phyloP scores from a whole-genome alignment of 192 early-diverging fungal species.

The Linnemannia schmuckeri region DNA sequence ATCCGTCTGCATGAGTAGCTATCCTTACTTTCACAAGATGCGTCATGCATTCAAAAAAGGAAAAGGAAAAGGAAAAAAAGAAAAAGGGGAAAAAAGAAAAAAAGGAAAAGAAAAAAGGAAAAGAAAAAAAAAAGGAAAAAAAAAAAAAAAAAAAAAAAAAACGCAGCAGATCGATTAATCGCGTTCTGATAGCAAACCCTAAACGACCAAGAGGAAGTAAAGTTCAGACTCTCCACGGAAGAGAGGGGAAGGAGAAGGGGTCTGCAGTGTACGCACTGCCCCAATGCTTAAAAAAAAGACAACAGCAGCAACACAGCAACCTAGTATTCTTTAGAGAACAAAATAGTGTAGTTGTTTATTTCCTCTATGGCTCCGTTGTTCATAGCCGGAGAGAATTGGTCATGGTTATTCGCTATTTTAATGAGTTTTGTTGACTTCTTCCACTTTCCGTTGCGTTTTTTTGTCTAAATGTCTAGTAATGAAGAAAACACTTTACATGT shows the following conservation, averaged over 20 bases:
- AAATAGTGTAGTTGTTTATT: conserved; percentile 11
- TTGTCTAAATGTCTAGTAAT: conserved; percentile 16
- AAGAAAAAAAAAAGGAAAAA: too few species aligned
- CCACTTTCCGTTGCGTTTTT: neutral
- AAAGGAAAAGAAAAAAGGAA: too few species aligned
- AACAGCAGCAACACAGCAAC: neutral
- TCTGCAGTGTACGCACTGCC: neutral
- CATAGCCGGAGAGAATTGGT: conserved; percentile 10
- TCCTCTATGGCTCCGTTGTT: conserved; percentile 16
- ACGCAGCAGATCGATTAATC: neutral
- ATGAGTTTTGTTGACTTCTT: neutral
- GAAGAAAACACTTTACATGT: conserved; percentile 36
- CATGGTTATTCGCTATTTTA: conserved; percentile 10
- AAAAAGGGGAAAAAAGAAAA: too few species aligned
- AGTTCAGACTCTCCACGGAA: neutral
- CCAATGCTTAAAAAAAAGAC: neutral
- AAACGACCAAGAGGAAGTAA: neutral
- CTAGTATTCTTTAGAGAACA: neutral
- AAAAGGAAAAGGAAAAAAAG: too few species aligned
- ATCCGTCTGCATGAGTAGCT: neutral
- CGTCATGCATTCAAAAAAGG: neutral
- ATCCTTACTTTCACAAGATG: neutral
- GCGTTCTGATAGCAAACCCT: neutral
- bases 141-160: too few species aligned
- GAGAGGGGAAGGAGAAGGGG: neutral